Base-by-base conservation (phyloP, 2,329 filamentous ascomycete genomes). In the Aspergillus sp. region DNA sequence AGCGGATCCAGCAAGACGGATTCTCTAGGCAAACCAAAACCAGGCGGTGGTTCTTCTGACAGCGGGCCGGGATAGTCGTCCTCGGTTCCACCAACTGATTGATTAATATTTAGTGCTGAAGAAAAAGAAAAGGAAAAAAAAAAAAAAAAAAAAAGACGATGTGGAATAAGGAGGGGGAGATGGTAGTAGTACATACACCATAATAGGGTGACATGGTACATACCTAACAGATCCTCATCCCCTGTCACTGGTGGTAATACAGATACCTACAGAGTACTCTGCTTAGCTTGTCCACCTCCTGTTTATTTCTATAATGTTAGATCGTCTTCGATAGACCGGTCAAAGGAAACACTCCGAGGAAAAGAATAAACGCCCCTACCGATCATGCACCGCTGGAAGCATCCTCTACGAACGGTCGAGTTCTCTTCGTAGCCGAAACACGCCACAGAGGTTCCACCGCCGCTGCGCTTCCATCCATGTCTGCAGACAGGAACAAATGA, bases 21-120 rank as follows among this genome's bases (percentile, higher is more conserved):
- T n/a, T 46, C 18, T 51, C 29, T 51, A 45, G 59, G 24, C 58
- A 56, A 58, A 31, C 29, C 58, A 39, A 42, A 39, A 36, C 52
- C 56, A 54, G 56, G 49, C 47, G n/a, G 52, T 60, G 54, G 46
- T 61, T 58, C 54, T 59, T 59, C 58, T 66, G 65, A 63, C 63
- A 67, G 63, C 56, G 59, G 59, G 57, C 59, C 58, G 57, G 54
- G 47, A 60, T 56, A 59, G 56, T 55, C 55, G 36, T 53, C 26
- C 49, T 60, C n/a, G 61, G 57, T 59, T 60, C 64, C 64, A 65
- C 60, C 52, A 52, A 49, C 51, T 53, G 39, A 55, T 52, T 52
- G 18, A 24, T 57, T 52, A 29, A 22, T 52, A 4, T 55, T 47
- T n/a, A 4, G 11, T 29, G 52, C 31, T 45, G 52, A 45, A 45